Percentiles rank a stretch among this genome's conserved stretches.
These are phyloP conservation scores for Colletotrichum sp. DNA, from an alignment of 2,329 filamentous ascomycete genomes.

Conservation along the genomic window DNA sequence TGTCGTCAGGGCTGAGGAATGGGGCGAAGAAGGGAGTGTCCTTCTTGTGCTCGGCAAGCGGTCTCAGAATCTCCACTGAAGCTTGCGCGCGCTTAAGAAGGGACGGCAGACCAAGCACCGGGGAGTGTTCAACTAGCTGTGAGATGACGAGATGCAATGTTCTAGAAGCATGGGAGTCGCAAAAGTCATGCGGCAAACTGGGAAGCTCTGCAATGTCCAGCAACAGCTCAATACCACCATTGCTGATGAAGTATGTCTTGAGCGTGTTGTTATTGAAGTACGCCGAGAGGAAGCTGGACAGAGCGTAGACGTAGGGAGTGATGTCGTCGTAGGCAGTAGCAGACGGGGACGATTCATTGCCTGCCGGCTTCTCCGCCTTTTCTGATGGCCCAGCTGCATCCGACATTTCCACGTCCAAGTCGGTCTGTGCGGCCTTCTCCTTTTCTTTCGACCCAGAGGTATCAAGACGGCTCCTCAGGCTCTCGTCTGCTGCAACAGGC, in stretches of 20 bases:
- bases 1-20: slow-evolving; percentile 57
- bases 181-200: slow-evolving; percentile 77
- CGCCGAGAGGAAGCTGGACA: slow-evolving; percentile 75
- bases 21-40: slow-evolving; percentile 73
- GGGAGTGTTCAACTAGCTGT: slow-evolving; percentile 79
- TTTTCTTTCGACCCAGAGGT: slow-evolving; percentile 43
- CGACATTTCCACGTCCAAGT: slow-evolving; percentile 69
- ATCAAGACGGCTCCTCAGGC: slow-evolving; percentile 31
- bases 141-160: slow-evolving; percentile 78
- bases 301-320: slow-evolving; percentile 75
- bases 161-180: slow-evolving; percentile 69
- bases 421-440: slow-evolving; percentile 36
- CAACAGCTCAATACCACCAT: slow-evolving; percentile 81
- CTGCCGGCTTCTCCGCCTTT: slow-evolving; percentile 20
- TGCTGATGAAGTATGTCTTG: slow-evolving; percentile 76
- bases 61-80: slow-evolving; percentile 70
- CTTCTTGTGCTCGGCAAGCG: slow-evolving; percentile 62
- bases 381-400: slow-evolving; percentile 48
- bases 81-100: slow-evolving; percentile 76
- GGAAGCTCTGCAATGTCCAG: slow-evolving; percentile 85
- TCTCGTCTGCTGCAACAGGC: slow-evolving; percentile 60
- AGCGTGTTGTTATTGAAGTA: slow-evolving; percentile 79
- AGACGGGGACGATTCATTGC: slow-evolving; percentile 28
- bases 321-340: slow-evolving; percentile 43
- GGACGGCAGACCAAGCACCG: slow-evolving; percentile 82